phyloP scores from a whole-genome alignment of 2,329 filamentous ascomycete genomes.

The Paecilomyces sp. region DNA sequence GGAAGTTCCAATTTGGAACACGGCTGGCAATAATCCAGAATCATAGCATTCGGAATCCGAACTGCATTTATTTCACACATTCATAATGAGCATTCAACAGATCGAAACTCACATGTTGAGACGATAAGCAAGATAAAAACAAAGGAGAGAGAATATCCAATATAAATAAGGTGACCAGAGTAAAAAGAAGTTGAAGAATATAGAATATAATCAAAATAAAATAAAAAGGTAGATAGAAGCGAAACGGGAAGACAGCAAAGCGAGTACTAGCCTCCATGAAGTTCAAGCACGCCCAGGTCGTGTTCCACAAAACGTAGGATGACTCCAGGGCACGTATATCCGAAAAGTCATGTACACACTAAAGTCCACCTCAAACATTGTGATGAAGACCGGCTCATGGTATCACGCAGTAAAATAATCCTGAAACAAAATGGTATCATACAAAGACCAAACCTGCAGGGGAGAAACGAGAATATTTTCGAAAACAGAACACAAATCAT shows the following conservation, averaged over 20 bases:
- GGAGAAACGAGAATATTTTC: constrained; percentile 5
- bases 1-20: neutral
- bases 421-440: constrained; percentile 36
- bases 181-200: neutral
- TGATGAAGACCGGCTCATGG: neutral
- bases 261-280: neutral
- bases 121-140: neutral
- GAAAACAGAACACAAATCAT: constrained; percentile 2
- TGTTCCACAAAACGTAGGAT: neutral
- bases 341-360: neutral
- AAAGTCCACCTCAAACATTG: neutral
- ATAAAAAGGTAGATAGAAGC: neutral
- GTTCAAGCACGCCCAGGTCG: neutral
- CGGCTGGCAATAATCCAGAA: neutral
- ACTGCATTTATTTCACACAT: neutral
- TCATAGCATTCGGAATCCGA: neutral
- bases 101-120: neutral
- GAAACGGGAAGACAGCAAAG: neutral
- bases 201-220: neutral
- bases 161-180: neutral
- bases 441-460: constrained; percentile 11
- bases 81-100: neutral
- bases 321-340: neutral
- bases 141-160: too few relatives aligned
- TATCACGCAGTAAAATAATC: constrained; percentile 1